Base-by-base conservation (phyloP, 1,284 basidiomycete species). In the Cronartium quercuum region DNA sequence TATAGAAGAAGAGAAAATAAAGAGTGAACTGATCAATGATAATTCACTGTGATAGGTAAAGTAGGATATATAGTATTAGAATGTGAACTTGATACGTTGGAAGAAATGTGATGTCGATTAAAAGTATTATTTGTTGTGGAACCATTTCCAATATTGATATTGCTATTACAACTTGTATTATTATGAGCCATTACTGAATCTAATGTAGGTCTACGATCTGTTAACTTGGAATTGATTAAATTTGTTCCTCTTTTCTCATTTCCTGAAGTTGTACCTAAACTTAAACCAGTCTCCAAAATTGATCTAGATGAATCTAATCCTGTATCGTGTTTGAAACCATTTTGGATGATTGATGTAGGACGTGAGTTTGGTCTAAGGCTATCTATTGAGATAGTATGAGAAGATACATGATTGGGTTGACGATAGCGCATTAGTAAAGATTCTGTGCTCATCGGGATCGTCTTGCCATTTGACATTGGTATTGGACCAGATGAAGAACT, bases 181-280 rank as follows among this genome's bases (percentile, higher is more conserved):
- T 64, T 65, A 42, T 47, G 44, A 2, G 62, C 70, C 63, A 73
- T 73, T 51, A 73, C 70, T 44, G 70, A 38, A 73, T 73, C 70
- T 34, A 73, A 40, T 29, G 70, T 73, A 34, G 63, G 70, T 57
- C 70, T 35, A 15, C 63, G n/a, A 21, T 55, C 44, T 58, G 65
- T 63, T 35, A 63, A 66, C 44, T 70, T 70, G n/a, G 38, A 62
- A 63, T 44, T 21, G 15, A 47, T 38, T 47, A 47, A 21, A 37
- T 10, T 70, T 10, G 35, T 9, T 6, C 21, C n/a, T 60, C 58
- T 29, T 35, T 41, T 47, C 60, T 38, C 21, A n/a, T 42, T 29
- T 41, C 63, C 51, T 18, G 68, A 44, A 42, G 61, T 29, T 1
- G 24, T 15, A 29, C 13, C 58, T 15, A 24, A 13, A 12, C 34